Conservation (phyloP, 371 early-diverging fungal species). For the Actinomortierella wolfii region DNA sequence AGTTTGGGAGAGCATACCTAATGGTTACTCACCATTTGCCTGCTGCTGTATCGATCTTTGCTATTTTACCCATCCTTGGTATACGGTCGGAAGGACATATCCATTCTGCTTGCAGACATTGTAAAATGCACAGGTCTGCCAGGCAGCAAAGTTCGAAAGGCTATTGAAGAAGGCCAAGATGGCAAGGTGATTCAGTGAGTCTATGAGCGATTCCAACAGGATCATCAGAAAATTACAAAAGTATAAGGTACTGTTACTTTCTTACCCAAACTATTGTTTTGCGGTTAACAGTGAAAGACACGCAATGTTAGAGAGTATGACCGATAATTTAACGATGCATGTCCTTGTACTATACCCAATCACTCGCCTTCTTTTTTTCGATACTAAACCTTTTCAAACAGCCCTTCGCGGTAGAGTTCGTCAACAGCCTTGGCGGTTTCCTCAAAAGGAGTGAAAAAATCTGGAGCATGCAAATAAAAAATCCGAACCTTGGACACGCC, state of each 20-base stretch:
- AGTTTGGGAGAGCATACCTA: too few species aligned
- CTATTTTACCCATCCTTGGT: conserved; percentile 50
- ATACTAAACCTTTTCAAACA: conserved; percentile 36
- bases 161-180: conserved; percentile 47
- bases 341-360: too few species aligned
- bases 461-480: conserved; percentile 58
- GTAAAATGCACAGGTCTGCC: conserved; percentile 52
- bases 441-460: conserved; percentile 50
- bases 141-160: conserved; percentile 54
- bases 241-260: too few species aligned
- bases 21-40: neutral
- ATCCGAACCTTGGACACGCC: conserved; percentile 50
- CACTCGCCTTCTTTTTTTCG: neutral
- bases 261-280: too few species aligned
- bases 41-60: neutral
- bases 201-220: too few species aligned
- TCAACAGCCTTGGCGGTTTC: conserved; percentile 49
- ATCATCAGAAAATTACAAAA: too few species aligned
- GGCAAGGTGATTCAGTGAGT: too few species aligned
- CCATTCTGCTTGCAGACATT: conserved; percentile 47
- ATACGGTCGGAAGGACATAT: conserved; percentile 52
- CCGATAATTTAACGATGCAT: too few species aligned
- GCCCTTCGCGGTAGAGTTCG: conserved; percentile 49
- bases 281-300: too few species aligned
- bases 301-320: too few species aligned